Evolutionary conservation across 352 stramenopile species (phyloP), one percentile per base, ranked within the genome.

Genomic region (Phytophthora multivora): DNA sequence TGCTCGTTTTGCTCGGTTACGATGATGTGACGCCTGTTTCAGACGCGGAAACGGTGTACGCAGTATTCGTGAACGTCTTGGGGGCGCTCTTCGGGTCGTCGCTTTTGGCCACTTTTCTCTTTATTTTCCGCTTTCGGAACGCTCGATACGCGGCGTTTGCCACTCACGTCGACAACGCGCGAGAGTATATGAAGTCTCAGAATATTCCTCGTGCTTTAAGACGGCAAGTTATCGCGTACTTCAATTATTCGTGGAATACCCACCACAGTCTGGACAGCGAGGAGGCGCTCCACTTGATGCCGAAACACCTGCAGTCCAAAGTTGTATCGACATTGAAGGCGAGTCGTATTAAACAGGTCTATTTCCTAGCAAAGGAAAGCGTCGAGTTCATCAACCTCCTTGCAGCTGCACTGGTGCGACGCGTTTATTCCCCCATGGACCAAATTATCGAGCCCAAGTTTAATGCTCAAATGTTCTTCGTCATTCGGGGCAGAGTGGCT

Each of bases 391-490:
- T 90, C 42, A 89, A 92, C 15, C 40, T 82, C 15, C 43, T 90
- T 2, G 81, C 79, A 13, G 60, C 81, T 2, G 61, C 76, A 3
- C 66, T 92, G 0, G 57, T 67, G 3, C 76, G 80, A 39, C 66
- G 66, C 21, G 79, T 89, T 3, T 90, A 90, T 38, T 83, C 80
- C 0, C 83, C 83, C 9, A 51, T 51, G 13, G 80, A 91, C 25
- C 73, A 66, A 21, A 88, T 91, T 43, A 90, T 88, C 18, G 78
- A 90, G 45, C 72, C 78, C 11, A 91, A 90, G 33, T 75, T 89
- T 42, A 91, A 89, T 35, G 71, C 79, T 23, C 75, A 85, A 41
- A 90, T 90, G 83, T 91, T 89, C 49, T 91, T 91, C 25, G 77
- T 90, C 2, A 80, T 88, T 28, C 79, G 77, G 2, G 83, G 83